Base-by-base conservation (phyloP, 2,329 filamentous ascomycete species). In the Arthrinium phaeospermum region DNA sequence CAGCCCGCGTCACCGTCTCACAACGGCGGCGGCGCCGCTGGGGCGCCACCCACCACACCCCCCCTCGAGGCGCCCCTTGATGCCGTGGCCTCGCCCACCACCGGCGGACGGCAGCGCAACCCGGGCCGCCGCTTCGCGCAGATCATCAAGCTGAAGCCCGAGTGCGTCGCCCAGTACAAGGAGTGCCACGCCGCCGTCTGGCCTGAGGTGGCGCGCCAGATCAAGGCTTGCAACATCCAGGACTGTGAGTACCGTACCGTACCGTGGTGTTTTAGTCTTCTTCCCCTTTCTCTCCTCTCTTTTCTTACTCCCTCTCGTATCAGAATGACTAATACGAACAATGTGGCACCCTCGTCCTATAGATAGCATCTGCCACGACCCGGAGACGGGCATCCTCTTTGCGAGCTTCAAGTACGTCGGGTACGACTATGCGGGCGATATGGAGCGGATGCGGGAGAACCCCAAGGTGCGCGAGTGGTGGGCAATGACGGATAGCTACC, bases 361-460 rank as follows among this genome's bases (percentile, higher is more conserved):
- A 93, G 92, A 95, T 78, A 93, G 90, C 75, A 93, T 95, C 79
- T 94, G 89, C 82, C 89, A 93, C 76, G 91, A 94, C 78, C 86
- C 90, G 16, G 82, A 80, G 6, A 87, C 88, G 0, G 83, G 88
- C 71, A 91, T 91, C 57, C 86, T 96, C 1, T 95, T 95, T 79
- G 92, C 92, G 0, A 90, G 85, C 34, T 94, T 95, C 85, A 95
- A 94, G 80, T 96, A 95, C 77, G 85, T 92, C n/a, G 93, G 94
- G 0, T 88, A 88, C 73, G 88, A 94, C 75, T 95, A 89, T 73
- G 90, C 89, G 2, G 91, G 86, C 13, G 93, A 96, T 78, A 95
- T 96, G 94, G 87, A 89, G 81, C 87, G 85, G 74, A 95, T 95
- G 93, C 86, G 87, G 1, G 90, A 89, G 72, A 94, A 95, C 76